Percentiles rank a stretch among this genome's conserved stretches.
phyloP scores from a whole-genome alignment of 805 yeast genomes.

The Cyberlindnera samutprakarnensis region DNA sequence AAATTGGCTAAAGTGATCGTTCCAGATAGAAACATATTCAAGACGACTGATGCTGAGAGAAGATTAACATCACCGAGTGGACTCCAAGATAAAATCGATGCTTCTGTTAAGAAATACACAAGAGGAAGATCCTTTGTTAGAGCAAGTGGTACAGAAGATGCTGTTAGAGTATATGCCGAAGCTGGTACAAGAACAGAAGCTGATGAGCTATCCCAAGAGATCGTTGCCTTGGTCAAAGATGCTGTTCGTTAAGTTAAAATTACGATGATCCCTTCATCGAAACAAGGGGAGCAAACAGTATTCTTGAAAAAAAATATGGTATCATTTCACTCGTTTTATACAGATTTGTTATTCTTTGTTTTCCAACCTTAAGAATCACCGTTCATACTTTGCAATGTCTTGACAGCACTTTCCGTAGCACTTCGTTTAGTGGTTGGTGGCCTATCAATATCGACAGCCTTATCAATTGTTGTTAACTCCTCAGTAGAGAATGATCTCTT shows the following conservation, averaged over 20 bases:
- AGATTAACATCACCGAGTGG: slow-evolving; percentile 69
- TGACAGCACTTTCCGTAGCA: too few relatives aligned
- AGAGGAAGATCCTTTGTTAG: slow-evolving; percentile 86
- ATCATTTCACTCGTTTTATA: too few relatives aligned
- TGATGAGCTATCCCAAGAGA: slow-evolving; percentile 34
- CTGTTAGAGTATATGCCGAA: slow-evolving; percentile 93
- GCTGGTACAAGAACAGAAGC: slow-evolving; percentile 50
- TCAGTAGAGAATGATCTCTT: neutral
- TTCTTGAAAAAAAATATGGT: too few relatives aligned
- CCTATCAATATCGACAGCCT: neutral
- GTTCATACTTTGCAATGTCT: too few relatives aligned
- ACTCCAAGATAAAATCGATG: slow-evolving; percentile 67
- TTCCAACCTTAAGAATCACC: too few relatives aligned
- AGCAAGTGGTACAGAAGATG: slow-evolving; percentile 97
- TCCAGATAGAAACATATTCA: slow-evolving; percentile 69
- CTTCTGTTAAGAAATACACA: slow-evolving; percentile 42
- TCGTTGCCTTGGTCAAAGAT: slow-evolving; percentile 29
- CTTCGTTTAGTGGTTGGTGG: too few relatives aligned
- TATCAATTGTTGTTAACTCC: too few relatives aligned
- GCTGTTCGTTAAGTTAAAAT: slow-evolving; percentile 6
- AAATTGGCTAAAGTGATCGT: slow-evolving; percentile 75
- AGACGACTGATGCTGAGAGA: slow-evolving; percentile 88
- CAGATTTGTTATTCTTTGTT: too few relatives aligned
- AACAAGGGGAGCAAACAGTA: too few relatives aligned
- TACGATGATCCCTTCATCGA: neutral